Evolutionary conservation across 257 asterid species (phyloP).

Genomic region (Coffea eugenioides): DNA sequence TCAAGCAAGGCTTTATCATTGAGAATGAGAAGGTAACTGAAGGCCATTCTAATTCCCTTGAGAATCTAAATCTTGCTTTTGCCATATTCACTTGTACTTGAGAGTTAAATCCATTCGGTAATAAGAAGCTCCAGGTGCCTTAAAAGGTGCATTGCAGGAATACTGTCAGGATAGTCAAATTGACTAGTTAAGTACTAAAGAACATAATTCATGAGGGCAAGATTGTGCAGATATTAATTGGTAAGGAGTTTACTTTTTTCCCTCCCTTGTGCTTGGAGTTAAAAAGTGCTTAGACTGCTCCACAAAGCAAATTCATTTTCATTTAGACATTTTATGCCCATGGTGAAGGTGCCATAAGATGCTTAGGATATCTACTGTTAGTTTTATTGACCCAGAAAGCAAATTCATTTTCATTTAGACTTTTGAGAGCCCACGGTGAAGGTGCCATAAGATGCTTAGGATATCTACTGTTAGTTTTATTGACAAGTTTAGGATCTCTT

Average conservation of each 20-base stretch:
- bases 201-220: neutral
- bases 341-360: neutral
- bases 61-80: neutral
- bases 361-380: neutral
- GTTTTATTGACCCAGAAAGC: neutral
- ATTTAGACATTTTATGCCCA: neutral
- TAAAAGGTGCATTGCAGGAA: neutral
- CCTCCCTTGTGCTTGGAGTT: neutral
- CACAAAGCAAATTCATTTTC: neutral
- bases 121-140: neutral
- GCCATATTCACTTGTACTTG: neutral
- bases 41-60: neutral
- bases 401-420: neutral
- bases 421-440: neutral
- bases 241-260: no score
- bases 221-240: neutral
- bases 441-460: neutral
- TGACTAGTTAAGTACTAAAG: neutral
- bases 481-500: neutral
- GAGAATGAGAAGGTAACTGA: neutral
- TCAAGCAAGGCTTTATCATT: neutral
- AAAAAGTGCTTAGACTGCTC: no score
- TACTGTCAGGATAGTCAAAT: neutral
- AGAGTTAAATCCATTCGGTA: neutral
- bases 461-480: neutral